Evolutionary conservation across 1,139 yeast species (phyloP), one percentile per base, ranked within the genome.

Genomic region (Blastobotrys proliferans): DNA sequence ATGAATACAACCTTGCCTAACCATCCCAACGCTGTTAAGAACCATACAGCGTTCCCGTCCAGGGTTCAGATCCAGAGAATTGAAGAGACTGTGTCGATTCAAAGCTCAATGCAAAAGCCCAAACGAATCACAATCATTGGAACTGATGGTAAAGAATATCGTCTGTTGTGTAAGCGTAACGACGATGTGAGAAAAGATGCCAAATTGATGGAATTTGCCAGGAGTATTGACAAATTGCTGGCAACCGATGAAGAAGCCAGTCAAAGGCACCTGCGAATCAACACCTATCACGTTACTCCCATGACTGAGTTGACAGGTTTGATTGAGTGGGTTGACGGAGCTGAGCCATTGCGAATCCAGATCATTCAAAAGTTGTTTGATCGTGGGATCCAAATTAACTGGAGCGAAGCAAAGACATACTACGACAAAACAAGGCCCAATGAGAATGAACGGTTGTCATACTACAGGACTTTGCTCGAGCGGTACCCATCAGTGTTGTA

Each of bases 141-240:
- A 0, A 79, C 86, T 1, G 87, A 92, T 65, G 92, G 92, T 9
- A 63, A 67, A 11, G 63, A 69, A 0, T 90, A 88, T 60, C 76
- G 81, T 26, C 72, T 94, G 22, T 73, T 94, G 68, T 82, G 95
- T 52, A 94, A 94, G 61, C 77, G 80, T 6, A 76, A 81, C 50
- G 99, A 94, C 62, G 98, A 94, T 65, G 81, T 94, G 9, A 70
- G 98, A 52, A 94, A 94, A 60, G 99, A 94, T 67, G 94, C 96
- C 4, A 83, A 95, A 53, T 77, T 92, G 39, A 86, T 92, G 76
- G 97, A 94, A 55, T 83, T 94, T 54, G 88, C 97, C 0, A 79
- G 88, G 1, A 83, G 90, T 66, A 81, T 92, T 60, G 92, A 90
- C 55, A 76, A 87, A 50, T 62, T 92, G 30, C 68, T 94, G 43